Base-by-base conservation (phyloP, 441 rosid species). In the Euphorbia corollata region DNA sequence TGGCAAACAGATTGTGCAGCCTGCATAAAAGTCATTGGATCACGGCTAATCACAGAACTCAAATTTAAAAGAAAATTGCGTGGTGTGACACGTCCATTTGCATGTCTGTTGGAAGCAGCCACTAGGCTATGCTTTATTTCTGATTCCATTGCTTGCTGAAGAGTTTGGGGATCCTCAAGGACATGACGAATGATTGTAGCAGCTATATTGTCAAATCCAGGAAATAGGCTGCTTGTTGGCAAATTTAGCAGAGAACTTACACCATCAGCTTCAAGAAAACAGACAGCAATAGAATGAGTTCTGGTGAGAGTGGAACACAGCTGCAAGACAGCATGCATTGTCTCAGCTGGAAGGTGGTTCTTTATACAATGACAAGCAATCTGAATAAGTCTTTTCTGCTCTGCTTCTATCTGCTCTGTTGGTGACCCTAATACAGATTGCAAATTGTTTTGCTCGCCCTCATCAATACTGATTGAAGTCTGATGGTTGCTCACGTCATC, bases 141-240 rank as follows among this genome's bases (percentile, higher is more conserved):
- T 79, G 92, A 84, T 84, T 94, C 99, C 99, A 94, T 94, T 56
- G 97, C 97, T 79, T 87, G 99, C 84, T 91, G 97, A 68, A 94
- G 89, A 65, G 99, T 94, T 74, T 88, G 96, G 32, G 99, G 94
- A 86, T 94, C 99, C 81, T 94, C 99, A 69, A 94, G 96, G 75
- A 88, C 84, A 64, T 94, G 97, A 34, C 99, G 91, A 77, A 91
- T 84, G 34, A 94, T 89, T 67, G 90, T 86, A 61, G 97, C 91
- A 77, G 94, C 91, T 82, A 91, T 76, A 79, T 74, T 83, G 80
- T 94, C 99, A 79, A 89, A 94, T 64, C 99, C 98, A 58, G 99
- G 85, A 76, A 94, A 94, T 20, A 94, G 96, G 77, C 99, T 80
- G 73, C 80, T 83, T 57, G 89, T 88, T 15, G 97, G 98, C 79